Percentiles rank a stretch among this genome's conserved stretches.
Conservation (phyloP, 768 basidiomycete genomes). For the Glaciozyma martinii region DNA sequence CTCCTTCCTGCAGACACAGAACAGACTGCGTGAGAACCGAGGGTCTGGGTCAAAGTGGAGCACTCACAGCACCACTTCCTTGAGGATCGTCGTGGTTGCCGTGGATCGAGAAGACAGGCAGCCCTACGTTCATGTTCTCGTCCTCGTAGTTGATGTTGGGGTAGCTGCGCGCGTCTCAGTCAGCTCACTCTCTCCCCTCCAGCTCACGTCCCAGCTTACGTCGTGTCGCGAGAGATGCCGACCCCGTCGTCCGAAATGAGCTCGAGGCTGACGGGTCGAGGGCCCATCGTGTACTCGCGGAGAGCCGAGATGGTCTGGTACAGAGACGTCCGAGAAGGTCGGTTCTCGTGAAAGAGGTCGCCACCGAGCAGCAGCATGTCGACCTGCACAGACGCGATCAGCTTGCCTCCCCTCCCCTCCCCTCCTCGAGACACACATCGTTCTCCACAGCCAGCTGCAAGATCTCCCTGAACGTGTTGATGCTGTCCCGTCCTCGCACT, state of each 20-base stretch:
- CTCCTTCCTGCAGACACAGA: constrained; percentile 62
- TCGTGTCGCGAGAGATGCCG: constrained; percentile 73
- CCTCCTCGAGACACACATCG: constrained; percentile 51
- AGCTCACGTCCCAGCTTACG: constrained; percentile 45
- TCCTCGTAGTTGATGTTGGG: constrained; percentile 97
- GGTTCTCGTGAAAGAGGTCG: constrained; percentile 95
- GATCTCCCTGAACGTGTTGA: constrained; percentile 91
- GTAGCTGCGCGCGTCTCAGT: constrained; percentile 50
- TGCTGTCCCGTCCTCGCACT: constrained; percentile 83
- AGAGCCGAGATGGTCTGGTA: constrained; percentile 82
- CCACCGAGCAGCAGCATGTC: constrained; percentile 93
- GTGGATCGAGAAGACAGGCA: constrained; percentile 98
- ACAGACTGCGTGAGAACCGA: neutral
- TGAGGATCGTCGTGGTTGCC: constrained; percentile 99
- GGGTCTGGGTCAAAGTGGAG: neutral
- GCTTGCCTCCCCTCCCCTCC: neutral
- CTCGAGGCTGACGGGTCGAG: constrained; percentile 82
- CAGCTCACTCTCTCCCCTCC: neutral
- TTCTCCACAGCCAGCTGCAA: constrained; percentile 80
- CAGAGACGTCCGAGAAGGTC: constrained; percentile 79
- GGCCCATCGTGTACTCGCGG: constrained; percentile 79
- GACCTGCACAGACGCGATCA: constrained; percentile 50
- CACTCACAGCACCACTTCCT: constrained; percentile 75
- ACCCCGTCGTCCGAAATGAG: constrained; percentile 86
- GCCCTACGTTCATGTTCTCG: constrained; percentile 82